Conservation (phyloP, 345 rosid species). For the Adansonia digitata region DNA sequence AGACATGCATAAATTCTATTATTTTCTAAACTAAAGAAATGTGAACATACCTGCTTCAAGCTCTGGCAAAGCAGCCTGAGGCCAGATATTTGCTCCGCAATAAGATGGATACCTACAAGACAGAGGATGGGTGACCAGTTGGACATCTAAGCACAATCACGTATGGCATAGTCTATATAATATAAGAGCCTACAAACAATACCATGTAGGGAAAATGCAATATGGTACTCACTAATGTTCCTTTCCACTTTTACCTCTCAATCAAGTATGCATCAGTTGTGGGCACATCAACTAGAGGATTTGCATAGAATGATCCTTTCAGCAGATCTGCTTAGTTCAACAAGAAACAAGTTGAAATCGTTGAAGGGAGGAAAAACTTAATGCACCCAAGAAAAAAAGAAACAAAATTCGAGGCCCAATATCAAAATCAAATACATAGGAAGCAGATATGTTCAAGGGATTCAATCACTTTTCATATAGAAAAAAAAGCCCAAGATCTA, state of each 20-base stretch:
- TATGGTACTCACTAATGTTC: background rate
- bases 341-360: background rate
- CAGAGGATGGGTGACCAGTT: constrained; percentile 9
- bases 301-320: constrained; percentile 89
- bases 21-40: constrained; percentile 14
- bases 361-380: background rate
- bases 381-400: background rate
- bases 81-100: constrained; percentile 95
- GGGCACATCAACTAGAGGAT: constrained; percentile 73
- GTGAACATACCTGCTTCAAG: constrained; percentile 66
- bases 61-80: constrained; percentile 61
- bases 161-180: background rate
- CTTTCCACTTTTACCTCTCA: constrained; percentile 40
- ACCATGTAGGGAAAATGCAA: background rate
- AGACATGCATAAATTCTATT: background rate
- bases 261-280: constrained; percentile 47
- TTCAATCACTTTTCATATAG: background rate
- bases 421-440: background rate
- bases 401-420: background rate
- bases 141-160: constrained; percentile 5
- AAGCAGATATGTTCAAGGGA: background rate
- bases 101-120: constrained; percentile 77
- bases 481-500: background rate
- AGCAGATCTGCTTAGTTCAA: constrained; percentile 49
- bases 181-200: background rate